A percentile compares a stretch with the other conserved stretches of the same genome.
Conservation (phyloP, 306 rosid genomes). For the Crataegus laevigata region DNA sequence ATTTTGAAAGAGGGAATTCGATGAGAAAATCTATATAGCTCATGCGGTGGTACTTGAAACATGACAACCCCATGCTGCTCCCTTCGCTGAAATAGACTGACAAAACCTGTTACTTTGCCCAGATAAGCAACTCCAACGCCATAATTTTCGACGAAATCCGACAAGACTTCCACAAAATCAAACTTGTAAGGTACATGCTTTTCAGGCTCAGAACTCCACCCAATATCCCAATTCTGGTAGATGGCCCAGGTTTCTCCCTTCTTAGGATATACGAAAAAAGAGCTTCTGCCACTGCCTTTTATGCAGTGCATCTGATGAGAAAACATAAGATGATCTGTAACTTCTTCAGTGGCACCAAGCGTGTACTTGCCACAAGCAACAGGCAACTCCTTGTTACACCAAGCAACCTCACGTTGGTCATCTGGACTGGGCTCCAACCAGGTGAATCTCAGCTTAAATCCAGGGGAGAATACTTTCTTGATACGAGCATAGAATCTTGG, state of each 20-base stretch:
- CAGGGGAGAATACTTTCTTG: slow-evolving; percentile 52
- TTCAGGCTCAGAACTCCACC: slow-evolving; percentile 61
- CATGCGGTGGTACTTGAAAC: slow-evolving; percentile 44
- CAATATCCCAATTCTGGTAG: slow-evolving; percentile 71
- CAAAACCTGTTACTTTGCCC: slow-evolving; percentile 70
- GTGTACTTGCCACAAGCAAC: slow-evolving; percentile 61
- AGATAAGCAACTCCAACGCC: slow-evolving; percentile 64
- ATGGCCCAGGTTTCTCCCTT: slow-evolving; percentile 95
- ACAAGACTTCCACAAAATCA: slow-evolving; percentile 64
- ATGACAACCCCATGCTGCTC: slow-evolving; percentile 23
- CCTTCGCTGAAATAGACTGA: slow-evolving; percentile 57
- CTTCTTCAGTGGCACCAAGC: slow-evolving; percentile 31
- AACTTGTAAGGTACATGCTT: slow-evolving; percentile 31
- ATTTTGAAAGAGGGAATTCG: slow-evolving; percentile 60
- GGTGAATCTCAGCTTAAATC: slow-evolving; percentile 48
- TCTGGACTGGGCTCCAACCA: slow-evolving; percentile 75
- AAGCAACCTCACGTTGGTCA: slow-evolving; percentile 38
- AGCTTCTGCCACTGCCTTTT: slow-evolving; percentile 24
- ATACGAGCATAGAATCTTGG: slow-evolving; percentile 80
- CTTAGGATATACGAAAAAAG: slow-evolving; percentile 53
- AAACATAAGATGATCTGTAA: slow-evolving; percentile 35
- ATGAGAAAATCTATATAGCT: slow-evolving; percentile 72
- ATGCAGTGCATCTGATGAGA: slow-evolving; percentile 59
- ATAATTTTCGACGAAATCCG: slow-evolving; percentile 43
- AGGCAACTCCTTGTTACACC: slow-evolving; percentile 52